Evolutionary conservation across 495 filamentous ascomycete genomes (phyloP), one percentile per base, ranked within the genome.

Genomic region (Thermochaetoides thermophila): DNA sequence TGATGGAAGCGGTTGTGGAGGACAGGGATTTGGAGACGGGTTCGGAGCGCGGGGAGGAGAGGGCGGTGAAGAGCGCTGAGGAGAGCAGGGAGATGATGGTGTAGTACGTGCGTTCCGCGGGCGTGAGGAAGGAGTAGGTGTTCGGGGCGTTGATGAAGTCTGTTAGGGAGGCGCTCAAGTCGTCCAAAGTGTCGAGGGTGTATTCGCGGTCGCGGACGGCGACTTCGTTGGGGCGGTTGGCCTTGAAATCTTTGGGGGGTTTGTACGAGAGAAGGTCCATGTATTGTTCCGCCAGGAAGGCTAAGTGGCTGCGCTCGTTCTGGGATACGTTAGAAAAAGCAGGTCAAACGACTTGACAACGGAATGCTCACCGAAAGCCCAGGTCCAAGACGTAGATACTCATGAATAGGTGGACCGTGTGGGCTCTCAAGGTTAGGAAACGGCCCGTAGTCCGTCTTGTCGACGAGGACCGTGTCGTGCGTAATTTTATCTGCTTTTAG

Each of bases 361-460:
- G 15, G n/a, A 15, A 3, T 1, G 49, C 57, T 29, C 45, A 69
- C 62, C 35, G 66, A 63, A 22, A 60, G 64, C 5, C 51, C 55
- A 1, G 64, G 64, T 8, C 56, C 59, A 15, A 57, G 51, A 27
- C 53, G 44, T 18, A 59, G 41, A 13, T 61, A 53, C 13, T 61
- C 50, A 25, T 61, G 53, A 13, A 66, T 51, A 4, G 52, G 39
- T 4, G 44, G 29, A 1, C 52, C 46, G 7, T 49, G 31, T 4
- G 34, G 37, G n/a, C 47, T 50, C 27, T 61, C 56, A 27, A 61
- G 56, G 17, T 60, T 57, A 6, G 60, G 50, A 25, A 66, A 55
- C 0, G 53, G 40, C 1, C 49, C 44, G 28, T 69, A 68, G 40
- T 70, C 64, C 1, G 56, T 59, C 6, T 45, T 51, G 38, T 63